phyloP scores from a whole-genome alignment of 176 grass and related monocot genomes.

The Melocanna baccifera region DNA sequence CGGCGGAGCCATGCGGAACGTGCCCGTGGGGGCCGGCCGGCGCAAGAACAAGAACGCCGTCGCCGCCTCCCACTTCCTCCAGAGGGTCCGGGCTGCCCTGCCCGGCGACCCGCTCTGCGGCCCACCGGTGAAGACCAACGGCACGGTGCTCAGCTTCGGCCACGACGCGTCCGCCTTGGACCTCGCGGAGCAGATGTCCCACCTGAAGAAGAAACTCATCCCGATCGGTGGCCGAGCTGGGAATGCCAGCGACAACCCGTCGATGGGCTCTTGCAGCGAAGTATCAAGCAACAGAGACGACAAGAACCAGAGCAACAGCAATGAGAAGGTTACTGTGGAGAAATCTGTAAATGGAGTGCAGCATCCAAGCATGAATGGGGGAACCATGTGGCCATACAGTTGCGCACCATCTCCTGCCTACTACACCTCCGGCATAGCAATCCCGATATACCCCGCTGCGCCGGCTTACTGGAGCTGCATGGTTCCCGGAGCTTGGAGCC shows the following conservation, averaged over 20 bases:
- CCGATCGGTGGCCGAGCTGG: neutral
- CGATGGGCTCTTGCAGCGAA: slow-evolving; percentile 13
- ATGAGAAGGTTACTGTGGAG: neutral
- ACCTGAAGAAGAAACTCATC: neutral
- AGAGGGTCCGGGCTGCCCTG: slow-evolving; percentile 20
- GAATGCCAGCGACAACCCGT: neutral
- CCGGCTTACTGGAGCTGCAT: slow-evolving; percentile 63
- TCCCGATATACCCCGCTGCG: slow-evolving; percentile 57
- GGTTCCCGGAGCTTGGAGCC: slow-evolving; percentile 47
- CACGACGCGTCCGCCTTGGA: slow-evolving; percentile 1
- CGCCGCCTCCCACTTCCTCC: slow-evolving; percentile 40
- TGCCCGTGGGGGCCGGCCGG: slow-evolving; percentile 75
- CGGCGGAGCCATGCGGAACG: slow-evolving; percentile 85
- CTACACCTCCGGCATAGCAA: slow-evolving; percentile 43
- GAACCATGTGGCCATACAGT: slow-evolving; percentile 44
- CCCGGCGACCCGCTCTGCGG: neutral
- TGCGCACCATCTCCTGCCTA: slow-evolving; percentile 40
- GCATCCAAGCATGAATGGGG: slow-evolving; percentile 24
- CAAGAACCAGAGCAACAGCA: neutral
- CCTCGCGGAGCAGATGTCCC: slow-evolving; percentile 6
- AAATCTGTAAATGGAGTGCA: neutral
- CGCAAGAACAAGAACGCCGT: slow-evolving; percentile 73
- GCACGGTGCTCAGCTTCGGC: slow-evolving; percentile 63
- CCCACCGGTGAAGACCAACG: neutral
- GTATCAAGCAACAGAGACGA: slow-evolving; percentile 42